phyloP scores from a whole-genome alignment of 345 rosid species.

The Brassica carinata region DNA sequence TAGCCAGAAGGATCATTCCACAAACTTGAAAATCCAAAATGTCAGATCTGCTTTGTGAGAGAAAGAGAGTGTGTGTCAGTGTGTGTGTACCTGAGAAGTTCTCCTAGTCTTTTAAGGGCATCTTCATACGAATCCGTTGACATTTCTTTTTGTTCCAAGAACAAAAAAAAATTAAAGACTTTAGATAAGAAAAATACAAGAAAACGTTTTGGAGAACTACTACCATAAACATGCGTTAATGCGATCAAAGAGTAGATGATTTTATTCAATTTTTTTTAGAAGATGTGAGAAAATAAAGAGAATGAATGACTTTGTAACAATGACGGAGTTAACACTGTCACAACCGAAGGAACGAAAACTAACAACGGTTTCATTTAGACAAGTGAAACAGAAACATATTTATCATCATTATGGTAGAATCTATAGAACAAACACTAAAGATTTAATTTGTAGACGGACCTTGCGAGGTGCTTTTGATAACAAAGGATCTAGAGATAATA shows the following conservation, averaged over 20 bases:
- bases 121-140: conserved; percentile 29
- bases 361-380: neutral
- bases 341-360: neutral
- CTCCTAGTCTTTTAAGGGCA: conserved; percentile 29
- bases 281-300: neutral
- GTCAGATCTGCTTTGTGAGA: neutral
- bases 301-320: neutral
- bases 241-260: neutral
- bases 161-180: neutral
- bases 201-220: neutral
- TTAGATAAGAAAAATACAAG: neutral
- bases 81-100: conserved; percentile 30
- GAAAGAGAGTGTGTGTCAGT: neutral
- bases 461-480: neutral
- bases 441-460: conserved; percentile 8
- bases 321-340: neutral
- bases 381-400: neutral
- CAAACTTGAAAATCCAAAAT: neutral
- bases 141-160: conserved; percentile 19
- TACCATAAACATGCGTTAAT: neutral
- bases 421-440: neutral
- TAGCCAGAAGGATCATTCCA: neutral
- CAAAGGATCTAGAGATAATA: conserved; percentile 6
- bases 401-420: neutral
- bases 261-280: neutral